Conservation (phyloP, 2,329 filamentous ascomycete species). For the Pseudocercospora fuligena region DNA sequence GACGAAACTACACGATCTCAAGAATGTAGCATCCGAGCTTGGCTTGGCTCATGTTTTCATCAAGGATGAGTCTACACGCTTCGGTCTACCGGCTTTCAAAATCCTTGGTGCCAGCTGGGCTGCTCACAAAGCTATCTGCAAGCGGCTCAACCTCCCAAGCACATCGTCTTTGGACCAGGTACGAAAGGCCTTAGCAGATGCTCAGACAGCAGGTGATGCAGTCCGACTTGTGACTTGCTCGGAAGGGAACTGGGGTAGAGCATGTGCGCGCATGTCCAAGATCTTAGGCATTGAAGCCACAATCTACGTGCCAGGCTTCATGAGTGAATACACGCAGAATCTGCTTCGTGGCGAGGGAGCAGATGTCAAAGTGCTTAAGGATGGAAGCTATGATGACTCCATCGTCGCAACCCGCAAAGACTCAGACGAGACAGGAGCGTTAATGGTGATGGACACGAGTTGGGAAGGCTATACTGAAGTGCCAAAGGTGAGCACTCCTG, state of each 20-base stretch:
- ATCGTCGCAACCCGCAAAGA: conserved; percentile 58
- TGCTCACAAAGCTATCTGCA: conserved; percentile 61
- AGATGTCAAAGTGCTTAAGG: conserved; percentile 55
- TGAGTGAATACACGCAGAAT: conserved; percentile 59
- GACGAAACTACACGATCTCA: conserved; percentile 61
- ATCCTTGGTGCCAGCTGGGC: conserved; percentile 81
- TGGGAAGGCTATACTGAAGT: conserved; percentile 70
- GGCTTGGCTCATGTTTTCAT: conserved; percentile 64
- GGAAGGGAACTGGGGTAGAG: conserved; percentile 78
- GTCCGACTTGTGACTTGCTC: conserved; percentile 66
- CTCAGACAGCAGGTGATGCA: conserved; percentile 32
- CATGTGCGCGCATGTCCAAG: conserved; percentile 70
- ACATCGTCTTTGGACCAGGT: conserved; percentile 53
- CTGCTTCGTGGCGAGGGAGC: conserved; percentile 68
- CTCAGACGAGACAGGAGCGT: conserved; percentile 45
- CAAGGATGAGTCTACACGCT: conserved; percentile 72
- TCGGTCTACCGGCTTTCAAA: conserved; percentile 77
- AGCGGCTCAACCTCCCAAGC: conserved; percentile 50
- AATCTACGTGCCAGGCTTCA: conserved; percentile 67
- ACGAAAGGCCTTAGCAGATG: conserved; percentile 33
- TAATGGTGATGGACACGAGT: conserved; percentile 72
- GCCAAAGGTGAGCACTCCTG: conserved; percentile 54
- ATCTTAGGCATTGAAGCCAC: conserved; percentile 60
- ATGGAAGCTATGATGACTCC: conserved; percentile 68
- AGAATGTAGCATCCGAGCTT: conserved; percentile 61